phyloP scores from a whole-genome alignment of 441 rosid genomes.

The Pelargonium citronellum region DNA sequence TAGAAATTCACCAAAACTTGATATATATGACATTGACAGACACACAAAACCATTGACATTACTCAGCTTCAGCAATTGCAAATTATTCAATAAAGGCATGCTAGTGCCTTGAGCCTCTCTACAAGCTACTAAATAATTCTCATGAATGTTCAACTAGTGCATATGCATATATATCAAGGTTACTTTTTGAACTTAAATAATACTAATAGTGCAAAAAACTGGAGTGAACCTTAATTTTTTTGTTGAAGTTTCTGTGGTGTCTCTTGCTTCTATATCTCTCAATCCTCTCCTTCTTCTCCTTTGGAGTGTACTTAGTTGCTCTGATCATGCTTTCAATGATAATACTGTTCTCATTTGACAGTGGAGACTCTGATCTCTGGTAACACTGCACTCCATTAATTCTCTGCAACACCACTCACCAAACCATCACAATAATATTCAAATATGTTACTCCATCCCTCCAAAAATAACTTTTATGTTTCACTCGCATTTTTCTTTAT shows the following conservation, averaged over 20 bases:
- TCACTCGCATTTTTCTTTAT: neutral
- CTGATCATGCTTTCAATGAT: constrained; percentile 86
- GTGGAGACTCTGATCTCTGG: constrained; percentile 47
- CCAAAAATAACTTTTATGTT: neutral
- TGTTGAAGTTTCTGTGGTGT: constrained; percentile 80
- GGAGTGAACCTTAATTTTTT: constrained; percentile 83
- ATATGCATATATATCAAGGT: neutral
- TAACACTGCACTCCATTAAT: constrained; percentile 30
- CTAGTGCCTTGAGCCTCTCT: no score
- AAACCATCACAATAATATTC: neutral
- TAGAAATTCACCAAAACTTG: constrained; percentile 3
- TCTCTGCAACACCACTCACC: constrained; percentile 15
- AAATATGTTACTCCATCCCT: no score
- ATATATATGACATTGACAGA: neutral
- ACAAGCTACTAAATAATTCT: no score
- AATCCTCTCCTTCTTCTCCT: constrained; percentile 81
- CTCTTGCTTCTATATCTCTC: constrained; percentile 80
- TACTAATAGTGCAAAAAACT: neutral
- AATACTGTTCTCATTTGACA: constrained; percentile 67
- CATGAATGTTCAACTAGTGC: no score
- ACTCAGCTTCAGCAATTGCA: no score
- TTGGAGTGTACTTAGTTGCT: constrained; percentile 69
- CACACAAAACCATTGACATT: constrained; percentile 3
- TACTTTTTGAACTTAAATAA: neutral
- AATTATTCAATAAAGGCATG: no score